Percentiles rank a stretch among this genome's conserved stretches.
These are phyloP conservation scores for Podospora australis DNA, from an alignment of 495 filamentous ascomycete genomes.

Conservation along the genomic window DNA sequence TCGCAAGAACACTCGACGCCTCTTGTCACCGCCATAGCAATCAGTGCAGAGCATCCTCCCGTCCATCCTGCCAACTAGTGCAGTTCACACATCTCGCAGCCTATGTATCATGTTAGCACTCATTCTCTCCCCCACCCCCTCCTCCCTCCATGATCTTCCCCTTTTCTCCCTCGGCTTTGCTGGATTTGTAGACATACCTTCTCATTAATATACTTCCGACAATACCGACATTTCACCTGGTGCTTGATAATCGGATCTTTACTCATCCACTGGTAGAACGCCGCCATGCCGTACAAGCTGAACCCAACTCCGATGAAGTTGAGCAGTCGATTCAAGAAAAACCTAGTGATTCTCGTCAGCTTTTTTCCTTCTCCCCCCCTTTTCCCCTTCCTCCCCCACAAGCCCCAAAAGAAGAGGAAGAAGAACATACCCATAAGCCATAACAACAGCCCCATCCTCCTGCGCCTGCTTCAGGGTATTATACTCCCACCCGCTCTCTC, in stretches of 20 bases:
- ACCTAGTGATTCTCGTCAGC: no score
- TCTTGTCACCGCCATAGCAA: background rate
- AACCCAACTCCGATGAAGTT: constrained; percentile 62
- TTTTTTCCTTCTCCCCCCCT: no score
- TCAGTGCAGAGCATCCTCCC: constrained; percentile 58
- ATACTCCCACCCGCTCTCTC: constrained; percentile 50
- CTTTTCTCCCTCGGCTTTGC: no score
- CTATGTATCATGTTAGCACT: constrained; percentile 26
- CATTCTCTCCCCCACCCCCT: background rate
- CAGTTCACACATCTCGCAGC: constrained; percentile 62
- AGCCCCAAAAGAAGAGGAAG: background rate
- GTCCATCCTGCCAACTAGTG: constrained; percentile 72
- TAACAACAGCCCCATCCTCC: constrained; percentile 63
- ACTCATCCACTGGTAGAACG: constrained; percentile 54
- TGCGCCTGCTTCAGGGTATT: constrained; percentile 63
- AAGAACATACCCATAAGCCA: constrained; percentile 55
- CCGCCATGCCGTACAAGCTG: constrained; percentile 59
- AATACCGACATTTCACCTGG: constrained; percentile 64
- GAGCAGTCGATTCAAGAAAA: constrained; percentile 60
- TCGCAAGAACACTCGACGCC: no score
- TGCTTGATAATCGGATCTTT: constrained; percentile 66
- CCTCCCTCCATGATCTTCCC: no score
- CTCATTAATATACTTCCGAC: constrained; percentile 57
- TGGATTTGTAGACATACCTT: constrained; percentile 42
- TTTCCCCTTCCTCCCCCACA: no score